A percentile compares a stretch with the other conserved stretches of the same genome.
phyloP scores from a whole-genome alignment of 2,329 filamentous ascomycete species.

The Aspergillaceae sp. region DNA sequence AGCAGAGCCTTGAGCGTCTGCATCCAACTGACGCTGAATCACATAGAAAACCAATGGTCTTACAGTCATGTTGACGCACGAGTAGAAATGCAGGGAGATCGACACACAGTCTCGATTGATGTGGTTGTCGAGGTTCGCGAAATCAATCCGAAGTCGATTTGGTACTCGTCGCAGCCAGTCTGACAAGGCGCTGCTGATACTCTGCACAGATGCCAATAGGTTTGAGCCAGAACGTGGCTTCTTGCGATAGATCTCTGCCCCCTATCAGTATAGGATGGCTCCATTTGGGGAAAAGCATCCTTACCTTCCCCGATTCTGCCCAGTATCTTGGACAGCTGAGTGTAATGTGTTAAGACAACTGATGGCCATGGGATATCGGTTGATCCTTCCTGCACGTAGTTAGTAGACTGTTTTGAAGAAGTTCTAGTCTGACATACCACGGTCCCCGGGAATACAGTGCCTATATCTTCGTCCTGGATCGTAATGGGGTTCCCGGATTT shows the following conservation, averaged over 20 bases:
- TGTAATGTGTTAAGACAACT: constrained; percentile 45
- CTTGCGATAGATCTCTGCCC: constrained; percentile 42
- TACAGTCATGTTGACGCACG: constrained; percentile 51
- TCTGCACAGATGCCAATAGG: constrained; percentile 44
- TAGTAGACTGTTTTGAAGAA: neutral
- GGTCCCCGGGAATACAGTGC: constrained; percentile 30
- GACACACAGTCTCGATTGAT: constrained; percentile 45
- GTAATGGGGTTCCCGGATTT: constrained; percentile 49
- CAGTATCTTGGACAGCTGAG: constrained; percentile 45
- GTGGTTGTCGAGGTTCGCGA: constrained; percentile 32
- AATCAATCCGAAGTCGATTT: constrained; percentile 41
- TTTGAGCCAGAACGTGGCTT: constrained; percentile 40
- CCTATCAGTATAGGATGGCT: constrained; percentile 3
- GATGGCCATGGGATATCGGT: constrained; percentile 34
- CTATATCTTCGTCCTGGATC: constrained; percentile 48
- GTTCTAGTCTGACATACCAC: constrained; percentile 12
- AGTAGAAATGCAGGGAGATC: constrained; percentile 48
- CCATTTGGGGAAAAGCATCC: neutral
- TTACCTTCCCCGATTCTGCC: constrained; percentile 40
- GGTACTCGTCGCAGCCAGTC: constrained; percentile 45
- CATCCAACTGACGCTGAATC: constrained; percentile 41
- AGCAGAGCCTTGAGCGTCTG: constrained; percentile 23
- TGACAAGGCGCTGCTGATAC: constrained; percentile 43
- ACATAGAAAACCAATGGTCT: constrained; percentile 48
- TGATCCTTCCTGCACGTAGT: constrained; percentile 8